A percentile compares a stretch with the other conserved stretches of the same genome.
Conservation (phyloP, 176 grass and related monocot species). For the Panicum miliaceum region DNA sequence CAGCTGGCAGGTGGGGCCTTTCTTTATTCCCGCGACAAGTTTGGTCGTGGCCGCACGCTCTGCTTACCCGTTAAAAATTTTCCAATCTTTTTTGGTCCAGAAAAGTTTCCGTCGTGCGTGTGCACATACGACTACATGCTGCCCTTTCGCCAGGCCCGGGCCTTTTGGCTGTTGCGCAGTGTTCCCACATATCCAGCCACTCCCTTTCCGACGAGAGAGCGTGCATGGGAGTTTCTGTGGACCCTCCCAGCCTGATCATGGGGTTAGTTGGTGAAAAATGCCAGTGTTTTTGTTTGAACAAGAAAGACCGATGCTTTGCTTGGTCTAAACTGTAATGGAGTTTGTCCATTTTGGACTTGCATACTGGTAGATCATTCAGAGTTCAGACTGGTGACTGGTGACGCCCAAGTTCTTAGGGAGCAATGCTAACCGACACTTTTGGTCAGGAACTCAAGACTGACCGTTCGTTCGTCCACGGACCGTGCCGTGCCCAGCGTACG, state of each 20-base stretch:
- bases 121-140: slow-evolving; percentile 39
- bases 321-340: background rate
- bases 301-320: slow-evolving; percentile 8
- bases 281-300: background rate
- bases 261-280: slow-evolving; percentile 1
- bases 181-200: slow-evolving; percentile 22
- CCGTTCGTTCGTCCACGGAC: background rate
- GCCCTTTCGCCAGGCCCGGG: background rate
- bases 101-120: slow-evolving; percentile 4
- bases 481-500: background rate
- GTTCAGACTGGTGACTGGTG: background rate
- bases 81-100: background rate
- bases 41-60: slow-evolving; percentile 66
- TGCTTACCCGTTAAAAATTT: background rate
- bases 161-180: background rate
- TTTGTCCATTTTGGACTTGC: background rate
- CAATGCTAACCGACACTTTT: background rate
- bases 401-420: background rate
- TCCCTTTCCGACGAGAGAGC: background rate
- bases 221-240: slow-evolving; percentile 23
- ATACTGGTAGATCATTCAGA: background rate
- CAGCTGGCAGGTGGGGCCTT: slow-evolving; percentile 60
- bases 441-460: background rate
- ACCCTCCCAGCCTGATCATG: slow-evolving; percentile 2
- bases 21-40: slow-evolving; percentile 25